Evolutionary conservation across 1,284 basidiomycete genomes (phyloP), one percentile per base, ranked within the genome.

Genomic region (Sanghuangporus sanghuang): DNA sequence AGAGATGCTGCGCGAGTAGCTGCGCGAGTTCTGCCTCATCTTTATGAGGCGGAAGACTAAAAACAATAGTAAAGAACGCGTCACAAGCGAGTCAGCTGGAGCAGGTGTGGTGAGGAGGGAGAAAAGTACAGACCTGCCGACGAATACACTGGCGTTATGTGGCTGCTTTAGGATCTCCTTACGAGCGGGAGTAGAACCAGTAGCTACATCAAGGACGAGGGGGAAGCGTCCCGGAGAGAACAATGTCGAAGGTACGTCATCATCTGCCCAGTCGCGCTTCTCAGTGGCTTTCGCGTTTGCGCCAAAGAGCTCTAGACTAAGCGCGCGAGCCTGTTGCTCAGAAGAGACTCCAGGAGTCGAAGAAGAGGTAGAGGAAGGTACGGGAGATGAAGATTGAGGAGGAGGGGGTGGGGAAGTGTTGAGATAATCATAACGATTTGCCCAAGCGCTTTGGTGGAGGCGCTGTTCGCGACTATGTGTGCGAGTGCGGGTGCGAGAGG

Each of bases 81-180:
- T 18, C 53, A 11, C 14, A 18, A 54, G 14, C 11, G 53, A 54
- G 53, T 54, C 53, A 39, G 21, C n/a, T 21, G 39, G 18, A 57
- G 18, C 6, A 35, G 38, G 44, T 36, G 18, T 42, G 32, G 40
- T 53, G 32, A 48, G 18, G 66, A 68, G 58, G 68, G 64, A 54
- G 48, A 23, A 54, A 57, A 39, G 56, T 58, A 62, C 53, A 18
- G 42, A 88, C 89, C 89, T 91, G 73, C 90, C 90, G 63, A 92
- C 85, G 72, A 92, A 92, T 67, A 92, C 81, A 69, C 88, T 91
- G 40, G 89, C 85, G 67, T 92, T 86, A 69, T 90, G 88, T 57
- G 83, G 79, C 69, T 82, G 78, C 68, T 79, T 82, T 50, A 83
- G 80, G 18, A 77, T 77, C 57, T 74, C 75, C 63, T 69, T 75